Evolutionary conservation across 2,329 filamentous ascomycete species (phyloP).

Genomic region (Aschersonia sp.): DNA sequence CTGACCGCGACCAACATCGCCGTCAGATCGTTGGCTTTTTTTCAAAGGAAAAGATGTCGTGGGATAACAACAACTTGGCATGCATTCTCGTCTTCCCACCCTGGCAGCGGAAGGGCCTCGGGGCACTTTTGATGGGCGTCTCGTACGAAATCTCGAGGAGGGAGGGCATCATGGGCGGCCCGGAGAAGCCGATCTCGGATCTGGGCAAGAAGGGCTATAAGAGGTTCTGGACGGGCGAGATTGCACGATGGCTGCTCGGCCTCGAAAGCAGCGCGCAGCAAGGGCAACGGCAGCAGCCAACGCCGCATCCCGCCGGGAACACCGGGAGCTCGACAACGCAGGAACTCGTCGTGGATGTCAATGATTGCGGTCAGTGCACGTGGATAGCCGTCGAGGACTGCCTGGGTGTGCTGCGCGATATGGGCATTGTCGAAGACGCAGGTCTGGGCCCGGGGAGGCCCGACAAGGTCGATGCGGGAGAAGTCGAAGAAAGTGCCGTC

Average conservation of each 20-base stretch:
- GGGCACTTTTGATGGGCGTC: conserved; percentile 77
- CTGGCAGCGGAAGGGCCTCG: conserved; percentile 83
- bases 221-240: conserved; percentile 74
- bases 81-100: conserved; percentile 94
- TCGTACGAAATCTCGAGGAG: conserved; percentile 83
- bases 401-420: conserved; percentile 60
- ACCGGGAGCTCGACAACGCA: neutral
- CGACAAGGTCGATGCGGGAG: conserved; percentile 1
- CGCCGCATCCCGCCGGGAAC: neutral
- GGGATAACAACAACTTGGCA: conserved; percentile 96
- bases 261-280: conserved; percentile 13
- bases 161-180: conserved; percentile 74
- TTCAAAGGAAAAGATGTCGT: conserved; percentile 96
- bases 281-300: neutral
- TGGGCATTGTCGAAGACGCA: conserved; percentile 54
- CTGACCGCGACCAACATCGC: conserved; percentile 3
- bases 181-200: conserved; percentile 84
- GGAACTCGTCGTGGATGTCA: conserved; percentile 45
- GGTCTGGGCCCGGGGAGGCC: conserved; percentile 29
- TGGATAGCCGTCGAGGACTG: conserved; percentile 82
- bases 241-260: conserved; percentile 52
- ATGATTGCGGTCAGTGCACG: conserved; percentile 59
- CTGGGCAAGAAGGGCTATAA: conserved; percentile 71
- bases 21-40: conserved; percentile 77
- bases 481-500: conserved; percentile 9